Conservation (phyloP, 2,329 filamentous ascomycete species). For the Graphium sp. region DNA sequence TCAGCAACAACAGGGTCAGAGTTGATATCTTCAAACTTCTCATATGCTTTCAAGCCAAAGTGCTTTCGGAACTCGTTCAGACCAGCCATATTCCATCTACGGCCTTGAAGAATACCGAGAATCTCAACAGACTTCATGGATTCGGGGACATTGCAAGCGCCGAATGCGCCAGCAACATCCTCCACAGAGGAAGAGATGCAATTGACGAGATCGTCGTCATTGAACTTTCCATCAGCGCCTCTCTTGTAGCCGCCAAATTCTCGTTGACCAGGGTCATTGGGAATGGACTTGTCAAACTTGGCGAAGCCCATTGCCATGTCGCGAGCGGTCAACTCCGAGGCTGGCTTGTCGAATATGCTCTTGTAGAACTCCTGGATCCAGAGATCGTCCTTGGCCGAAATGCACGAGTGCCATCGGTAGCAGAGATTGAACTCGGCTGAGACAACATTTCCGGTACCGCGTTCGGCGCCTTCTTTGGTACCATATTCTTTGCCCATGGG, state of each 20-base stretch:
- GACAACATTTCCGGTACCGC: constrained; percentile 66
- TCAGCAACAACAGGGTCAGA: constrained; percentile 55
- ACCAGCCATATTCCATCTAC: constrained; percentile 61
- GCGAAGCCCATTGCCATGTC: constrained; percentile 47
- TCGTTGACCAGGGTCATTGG: constrained; percentile 51
- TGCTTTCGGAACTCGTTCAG: constrained; percentile 78
- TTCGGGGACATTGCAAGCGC: constrained; percentile 56
- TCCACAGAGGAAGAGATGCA: constrained; percentile 55
- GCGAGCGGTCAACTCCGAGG: constrained; percentile 26
- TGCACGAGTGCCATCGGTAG: constrained; percentile 76
- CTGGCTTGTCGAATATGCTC: constrained; percentile 5
- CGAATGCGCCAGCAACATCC: constrained; percentile 60
- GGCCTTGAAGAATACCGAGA: constrained; percentile 60
- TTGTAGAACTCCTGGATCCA: constrained; percentile 60
- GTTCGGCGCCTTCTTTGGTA: constrained; percentile 41
- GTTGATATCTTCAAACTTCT: constrained; percentile 72
- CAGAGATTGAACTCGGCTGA: constrained; percentile 81
- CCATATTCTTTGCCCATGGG: constrained; percentile 41
- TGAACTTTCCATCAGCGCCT: constrained; percentile 48
- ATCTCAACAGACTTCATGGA: constrained; percentile 64
- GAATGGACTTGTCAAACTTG: constrained; percentile 43
- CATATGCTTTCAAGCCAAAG: constrained; percentile 60
- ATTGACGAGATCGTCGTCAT: constrained; percentile 59
- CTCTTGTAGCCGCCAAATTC: constrained; percentile 51
- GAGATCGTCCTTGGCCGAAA: constrained; percentile 57